Evolutionary conservation across 495 filamentous ascomycete genomes (phyloP), one percentile per base, ranked within the genome.

Genomic region (Chaetomium fimeti): DNA sequence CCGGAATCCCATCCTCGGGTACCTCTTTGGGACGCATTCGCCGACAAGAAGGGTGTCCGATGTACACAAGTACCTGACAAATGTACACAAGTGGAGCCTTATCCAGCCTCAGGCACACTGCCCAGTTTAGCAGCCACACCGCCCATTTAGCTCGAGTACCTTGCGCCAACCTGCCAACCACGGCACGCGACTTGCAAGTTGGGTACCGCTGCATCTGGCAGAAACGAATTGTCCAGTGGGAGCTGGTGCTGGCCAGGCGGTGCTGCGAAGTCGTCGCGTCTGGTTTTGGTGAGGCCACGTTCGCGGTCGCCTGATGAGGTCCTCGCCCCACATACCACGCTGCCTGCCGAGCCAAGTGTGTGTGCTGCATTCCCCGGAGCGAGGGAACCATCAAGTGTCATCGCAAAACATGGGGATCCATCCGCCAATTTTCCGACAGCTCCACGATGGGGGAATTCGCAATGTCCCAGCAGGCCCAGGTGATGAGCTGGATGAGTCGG

Each of bases 121-220:
- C 52, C 47, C 20, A 48, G 59, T 51, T 71, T 70, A 70, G 66
- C 20, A 57, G 63, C 65, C 71, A 72, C 71, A 72, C 71, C 67
- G 69, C 69, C 57, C 62, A 43, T 60, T 61, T 38, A n/a, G n/a
- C 40, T 20, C 32, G 47, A 2, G 72, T 74, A 74, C 66, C 72
- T 48, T 45, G 58, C n/a, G n/a, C 25, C 38, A 38, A 57, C 49
- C 24, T 16, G 29, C 40, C 36, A 55, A 27, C 61, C 42, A 64
- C 57, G 22, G 60, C 51, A 36, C 56, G 65, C 8, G 63, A 74
- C 70, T 63, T 68, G 7, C 53, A 42, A 24, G 65, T 74, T 71
- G 70, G 72, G 72, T 74, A 74, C 63, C 60, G 55, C 28, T 72
- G 72, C 72, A 72, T 70, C 68, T 61, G 40, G 51, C 53, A 36